These are phyloP conservation scores for Phytophthora constricta DNA, from an alignment of 352 stramenopile species.

Conservation along the genomic window DNA sequence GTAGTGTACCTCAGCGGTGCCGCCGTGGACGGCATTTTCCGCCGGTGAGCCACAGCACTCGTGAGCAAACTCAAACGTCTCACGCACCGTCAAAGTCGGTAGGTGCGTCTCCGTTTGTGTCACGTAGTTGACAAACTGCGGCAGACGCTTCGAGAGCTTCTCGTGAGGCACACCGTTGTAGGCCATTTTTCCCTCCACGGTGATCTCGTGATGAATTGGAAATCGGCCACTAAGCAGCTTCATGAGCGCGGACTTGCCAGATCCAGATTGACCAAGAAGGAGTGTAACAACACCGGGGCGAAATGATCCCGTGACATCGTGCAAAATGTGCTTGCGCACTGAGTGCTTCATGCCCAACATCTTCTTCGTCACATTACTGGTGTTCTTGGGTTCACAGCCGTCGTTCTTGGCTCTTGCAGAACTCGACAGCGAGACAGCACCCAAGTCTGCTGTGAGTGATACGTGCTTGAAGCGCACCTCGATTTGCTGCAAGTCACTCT, in stretches of 20 bases:
- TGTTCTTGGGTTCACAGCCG: constrained; percentile 37
- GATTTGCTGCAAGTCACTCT: too few species aligned
- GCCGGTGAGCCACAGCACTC: constrained; percentile 58
- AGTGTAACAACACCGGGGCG: constrained; percentile 58
- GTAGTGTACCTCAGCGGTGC: constrained; percentile 48
- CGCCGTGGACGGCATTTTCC: constrained; percentile 53
- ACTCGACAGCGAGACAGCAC: too few species aligned
- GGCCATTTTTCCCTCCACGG: constrained; percentile 21
- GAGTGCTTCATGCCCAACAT: constrained; percentile 37
- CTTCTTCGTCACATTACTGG: constrained; percentile 44
- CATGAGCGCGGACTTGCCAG: constrained; percentile 61
- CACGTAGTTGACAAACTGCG: constrained; percentile 37
- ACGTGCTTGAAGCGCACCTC: constrained; percentile 58
- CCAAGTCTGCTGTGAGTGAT: constrained; percentile 44
- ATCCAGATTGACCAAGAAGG: constrained; percentile 56
- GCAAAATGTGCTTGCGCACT: constrained; percentile 40
- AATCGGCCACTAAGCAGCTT: constrained; percentile 35
- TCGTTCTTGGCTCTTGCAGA: constrained; percentile 20
- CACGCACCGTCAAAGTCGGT: constrained; percentile 32
- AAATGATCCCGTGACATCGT: constrained; percentile 44
- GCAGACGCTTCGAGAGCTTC: constrained; percentile 21
- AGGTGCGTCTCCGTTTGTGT: constrained; percentile 50
- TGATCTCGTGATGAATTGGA: constrained; percentile 21
- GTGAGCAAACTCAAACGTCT: constrained; percentile 91
- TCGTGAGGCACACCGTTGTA: constrained; percentile 28